Base-by-base conservation (phyloP, 164 flowering plant genomes). In the Aristolochia californica region DNA sequence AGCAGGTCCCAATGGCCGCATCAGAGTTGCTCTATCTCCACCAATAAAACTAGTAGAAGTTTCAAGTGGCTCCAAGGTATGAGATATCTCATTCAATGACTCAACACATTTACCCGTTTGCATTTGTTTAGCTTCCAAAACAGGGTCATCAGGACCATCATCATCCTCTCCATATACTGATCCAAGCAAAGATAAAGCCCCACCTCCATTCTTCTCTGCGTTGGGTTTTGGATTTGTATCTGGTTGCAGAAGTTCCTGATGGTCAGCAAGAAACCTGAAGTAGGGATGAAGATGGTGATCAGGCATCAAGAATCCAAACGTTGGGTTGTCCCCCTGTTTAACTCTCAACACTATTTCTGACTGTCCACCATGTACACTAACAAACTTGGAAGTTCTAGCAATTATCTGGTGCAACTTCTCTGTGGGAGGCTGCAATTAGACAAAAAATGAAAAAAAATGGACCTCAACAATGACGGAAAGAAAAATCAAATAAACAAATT, bases 221-320 rank as follows among this genome's bases (percentile, higher is more conserved):
- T 66, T 66, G 64, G 75, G 58, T 23, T 82, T 80, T 15, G 45
- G 64, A 66, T 68, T 78, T 45, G 18, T 28, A 11, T 56, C 75
- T 55, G 76, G 57, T 45, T 66, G 66, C 65, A 83, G 47, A 67
- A 83, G 72, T 62, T 85, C 88, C 54, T 66, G 82, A 58, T 87
- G 80, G 64, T 85, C 96, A 69, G 89, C 91, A 61, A 93, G 96
- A 71, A 70, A 93, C 71, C 93, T 77, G 70, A 84, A 93, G 74
- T 93, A 93, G 1, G 88, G 61, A 74, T 93, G 97, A 67, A 93
- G 97, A 64, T 77, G 73, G 70, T 93, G 85, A 50, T 78, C 82
- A 30, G 97, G 97, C 95, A 89, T 84, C 77, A 93, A 74, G 69
- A 93, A 93, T 47, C 99, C 99, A 83, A 93, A 93, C 16, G 85